phyloP scores from a whole-genome alignment of 2,329 filamentous ascomycete genomes.

The Dichotomopilus funicola region DNA sequence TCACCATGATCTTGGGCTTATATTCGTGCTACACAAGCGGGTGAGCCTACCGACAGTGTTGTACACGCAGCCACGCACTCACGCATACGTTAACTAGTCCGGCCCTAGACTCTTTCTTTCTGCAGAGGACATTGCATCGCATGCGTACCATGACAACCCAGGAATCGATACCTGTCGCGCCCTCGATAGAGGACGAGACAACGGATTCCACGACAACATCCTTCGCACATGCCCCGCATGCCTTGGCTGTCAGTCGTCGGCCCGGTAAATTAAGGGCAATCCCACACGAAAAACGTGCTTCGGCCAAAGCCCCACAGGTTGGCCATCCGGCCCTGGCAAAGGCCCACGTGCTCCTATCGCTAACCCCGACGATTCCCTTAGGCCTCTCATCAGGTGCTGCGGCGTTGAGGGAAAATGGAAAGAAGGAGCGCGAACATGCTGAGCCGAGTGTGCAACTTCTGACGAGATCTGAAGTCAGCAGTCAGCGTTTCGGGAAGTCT shows the following conservation, averaged over 20 bases:
- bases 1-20: too few species aligned
- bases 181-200: too few species aligned
- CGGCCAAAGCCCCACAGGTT: constrained; percentile 6
- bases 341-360: constrained; percentile 8
- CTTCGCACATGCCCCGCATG: not conserved
- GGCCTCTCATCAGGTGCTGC: constrained; percentile 13
- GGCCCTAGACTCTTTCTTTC: too few species aligned
- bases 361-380: not conserved
- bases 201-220: not conserved
- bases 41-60: too few species aligned
- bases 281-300: constrained; percentile 15
- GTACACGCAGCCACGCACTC: too few species aligned
- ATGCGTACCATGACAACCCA: too few species aligned
- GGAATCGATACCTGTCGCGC: too few species aligned
- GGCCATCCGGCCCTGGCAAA: constrained; percentile 8
- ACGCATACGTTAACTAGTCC: too few species aligned
- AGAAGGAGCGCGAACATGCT: not conserved
- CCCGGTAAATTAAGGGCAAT: constrained; percentile 12
- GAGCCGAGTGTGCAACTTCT: not conserved
- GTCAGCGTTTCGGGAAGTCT: too few species aligned
- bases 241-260: not conserved
- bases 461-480: not conserved
- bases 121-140: too few species aligned
- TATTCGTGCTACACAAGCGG: too few species aligned
- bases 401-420: constrained; percentile 2